Evolutionary conservation across 2,329 filamentous ascomycete genomes (phyloP).

Genomic region (Endocalyx cinctus): DNA sequence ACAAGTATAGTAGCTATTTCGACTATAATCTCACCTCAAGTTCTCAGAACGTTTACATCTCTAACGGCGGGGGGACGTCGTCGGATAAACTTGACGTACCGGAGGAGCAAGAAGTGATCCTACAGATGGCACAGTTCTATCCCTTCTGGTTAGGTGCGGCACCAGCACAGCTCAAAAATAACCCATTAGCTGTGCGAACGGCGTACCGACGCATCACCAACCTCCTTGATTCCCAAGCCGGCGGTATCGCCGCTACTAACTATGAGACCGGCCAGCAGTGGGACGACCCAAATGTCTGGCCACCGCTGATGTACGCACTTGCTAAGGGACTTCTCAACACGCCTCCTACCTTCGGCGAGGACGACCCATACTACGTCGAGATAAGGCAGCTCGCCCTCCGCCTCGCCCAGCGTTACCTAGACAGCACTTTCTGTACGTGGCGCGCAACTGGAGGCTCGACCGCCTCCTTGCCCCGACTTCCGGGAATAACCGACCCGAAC

Average conservation of each 20-base stretch:
- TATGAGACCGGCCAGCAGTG: constrained; percentile 59
- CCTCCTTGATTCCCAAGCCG: constrained; percentile 47
- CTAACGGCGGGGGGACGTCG: constrained; percentile 42
- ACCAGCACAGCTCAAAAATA: constrained; percentile 49
- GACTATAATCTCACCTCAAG: constrained; percentile 63
- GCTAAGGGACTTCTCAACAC: constrained; percentile 59
- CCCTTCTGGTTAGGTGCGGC: constrained; percentile 68
- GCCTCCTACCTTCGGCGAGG: constrained; percentile 48
- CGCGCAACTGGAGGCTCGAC: constrained; percentile 62
- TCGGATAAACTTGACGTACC: constrained; percentile 44
- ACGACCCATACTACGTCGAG: constrained; percentile 49
- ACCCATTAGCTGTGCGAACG: constrained; percentile 52
- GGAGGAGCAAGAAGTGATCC: constrained; percentile 51
- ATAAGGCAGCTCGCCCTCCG: constrained; percentile 52
- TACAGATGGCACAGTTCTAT: constrained; percentile 58
- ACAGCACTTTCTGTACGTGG: constrained; percentile 67
- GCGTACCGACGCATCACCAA: constrained; percentile 49
- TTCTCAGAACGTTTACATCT: constrained; percentile 51
- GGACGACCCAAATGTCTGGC: constrained; percentile 69
- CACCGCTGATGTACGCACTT: constrained; percentile 60
- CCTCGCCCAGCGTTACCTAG: constrained; percentile 61
- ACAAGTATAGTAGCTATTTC: constrained; percentile 59
- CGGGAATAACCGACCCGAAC: constrained; percentile 36
- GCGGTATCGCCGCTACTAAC: constrained; percentile 61
- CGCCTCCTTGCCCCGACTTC: constrained; percentile 43